These are phyloP conservation scores for Macaranga tanarius DNA, from an alignment of 441 rosid species.

Conservation along the genomic window DNA sequence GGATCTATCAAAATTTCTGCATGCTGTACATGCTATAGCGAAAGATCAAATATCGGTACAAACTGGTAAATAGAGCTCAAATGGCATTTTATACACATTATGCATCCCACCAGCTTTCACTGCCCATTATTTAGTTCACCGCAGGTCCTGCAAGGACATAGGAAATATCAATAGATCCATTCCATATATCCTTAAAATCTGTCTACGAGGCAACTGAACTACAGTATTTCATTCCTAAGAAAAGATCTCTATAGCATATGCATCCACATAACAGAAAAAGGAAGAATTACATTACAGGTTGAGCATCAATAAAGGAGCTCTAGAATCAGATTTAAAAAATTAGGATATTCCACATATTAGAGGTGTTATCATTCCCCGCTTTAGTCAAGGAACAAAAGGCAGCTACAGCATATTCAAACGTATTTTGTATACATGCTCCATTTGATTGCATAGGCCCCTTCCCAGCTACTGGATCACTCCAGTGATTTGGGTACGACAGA, in stretches of 20 bases:
- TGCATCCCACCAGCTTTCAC: not conserved
- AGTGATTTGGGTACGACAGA: no score
- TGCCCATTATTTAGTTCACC: slow-evolving; percentile 15
- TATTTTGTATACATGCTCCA: no score
- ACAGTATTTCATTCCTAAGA: not conserved
- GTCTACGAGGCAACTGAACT: not conserved
- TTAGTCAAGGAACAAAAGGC: not conserved
- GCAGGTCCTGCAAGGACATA: slow-evolving; percentile 12
- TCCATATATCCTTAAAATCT: not conserved
- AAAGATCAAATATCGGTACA: slow-evolving; percentile 2
- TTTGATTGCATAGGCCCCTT: no score
- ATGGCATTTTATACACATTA: not conserved
- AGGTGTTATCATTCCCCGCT: not conserved
- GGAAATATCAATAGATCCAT: not conserved
- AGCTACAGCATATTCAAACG: not conserved
- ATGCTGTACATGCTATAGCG: slow-evolving; percentile 22
- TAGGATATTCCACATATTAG: not conserved
- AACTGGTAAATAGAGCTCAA: not conserved
- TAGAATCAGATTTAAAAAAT: not conserved
- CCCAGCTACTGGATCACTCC: no score
- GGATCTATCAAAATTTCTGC: slow-evolving; percentile 29
- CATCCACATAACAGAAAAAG: not conserved
- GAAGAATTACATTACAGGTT: no score
- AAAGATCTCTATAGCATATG: no score
- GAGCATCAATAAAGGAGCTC: not conserved